Evolutionary conservation across 345 rosid genomes (phyloP), one percentile per base, ranked within the genome.

Genomic region (Sonneratia caseolaris): DNA sequence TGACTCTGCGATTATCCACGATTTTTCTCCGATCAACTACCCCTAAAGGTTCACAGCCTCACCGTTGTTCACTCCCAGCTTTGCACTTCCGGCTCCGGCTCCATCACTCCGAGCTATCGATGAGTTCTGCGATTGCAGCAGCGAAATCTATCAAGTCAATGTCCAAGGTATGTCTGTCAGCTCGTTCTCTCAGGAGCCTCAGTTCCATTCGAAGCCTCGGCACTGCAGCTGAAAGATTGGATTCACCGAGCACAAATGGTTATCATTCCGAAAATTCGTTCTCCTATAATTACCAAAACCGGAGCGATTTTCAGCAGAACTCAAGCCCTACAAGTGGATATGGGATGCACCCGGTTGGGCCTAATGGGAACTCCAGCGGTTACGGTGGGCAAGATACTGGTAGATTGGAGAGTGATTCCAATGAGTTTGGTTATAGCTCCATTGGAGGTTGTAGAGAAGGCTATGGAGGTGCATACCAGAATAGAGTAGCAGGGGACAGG

Each of bases 211-310:
- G 73, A 69, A 53, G 76, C 75, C 70, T 83, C 73, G 74, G 74
- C 81, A 87, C 88, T 3, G 87, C 86, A 8, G 75, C 84, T 24
- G 78, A 87, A 82, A 82, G 86, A 76, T 84, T 74, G 66, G 85
- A 86, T 71, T 71, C 78, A 62, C 71, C 51, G 38, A 71, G 68
- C 74, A 55, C 81, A 66, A 69, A 71, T 22, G 80, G 67, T 1
- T 37, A 69, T 59, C 48, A 15, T 1, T 6, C 15, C 14, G 81
- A 82, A 18, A 42, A 79, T 70, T 71, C 65, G 66, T 64, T 38
- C 42, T 69, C n/a, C 27, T 19, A 37, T 15, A 74, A 21, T 68
- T 57, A 42, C 69, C 68, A 70, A 68, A 81, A 74, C 73, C 56
- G 37, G 18, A 64, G 75, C 70, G 77, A 76, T 48, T 57, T 66